Conservation (phyloP, 768 basidiomycete species). For the Kondoa malvinella region DNA sequence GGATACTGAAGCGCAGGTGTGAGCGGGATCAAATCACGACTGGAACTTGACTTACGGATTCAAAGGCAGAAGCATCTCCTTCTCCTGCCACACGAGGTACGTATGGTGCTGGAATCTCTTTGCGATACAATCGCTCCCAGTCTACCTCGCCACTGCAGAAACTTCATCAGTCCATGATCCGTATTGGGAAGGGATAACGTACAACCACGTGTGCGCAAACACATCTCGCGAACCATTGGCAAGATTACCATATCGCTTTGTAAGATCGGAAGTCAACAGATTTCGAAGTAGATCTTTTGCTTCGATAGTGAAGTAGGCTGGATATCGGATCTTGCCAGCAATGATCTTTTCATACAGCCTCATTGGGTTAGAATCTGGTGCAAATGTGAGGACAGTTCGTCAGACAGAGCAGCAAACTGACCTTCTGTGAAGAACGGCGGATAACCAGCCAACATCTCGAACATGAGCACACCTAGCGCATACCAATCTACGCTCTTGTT, state of each 20-base stretch:
- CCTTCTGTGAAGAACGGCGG: slow-evolving; percentile 64
- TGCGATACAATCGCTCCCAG: slow-evolving; percentile 45
- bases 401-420: neutral
- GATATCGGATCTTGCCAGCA: slow-evolving; percentile 76
- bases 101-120: slow-evolving; percentile 91
- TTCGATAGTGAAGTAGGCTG: slow-evolving; percentile 67
- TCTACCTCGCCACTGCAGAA: slow-evolving; percentile 53
- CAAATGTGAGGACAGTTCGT: neutral
- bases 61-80: slow-evolving; percentile 67
- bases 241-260: slow-evolving; percentile 82
- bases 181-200: neutral
- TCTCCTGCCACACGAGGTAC: slow-evolving; percentile 78
- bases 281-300: slow-evolving; percentile 76
- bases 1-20: slow-evolving; percentile 5
- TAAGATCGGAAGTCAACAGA: slow-evolving; percentile 81
- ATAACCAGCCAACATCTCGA: slow-evolving; percentile 69
- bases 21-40: slow-evolving; percentile 7
- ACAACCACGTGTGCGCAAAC: slow-evolving; percentile 79
- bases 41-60: neutral
- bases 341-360: slow-evolving; percentile 98
- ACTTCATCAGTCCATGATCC: neutral
- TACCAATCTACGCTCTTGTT: slow-evolving; percentile 99
- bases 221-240: slow-evolving; percentile 84
- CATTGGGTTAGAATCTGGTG: slow-evolving; percentile 75
- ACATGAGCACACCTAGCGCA: slow-evolving; percentile 92